Evolutionary conservation across 176 grass and related monocot genomes (phyloP).

Genomic region (Aegilops tauschii): DNA sequence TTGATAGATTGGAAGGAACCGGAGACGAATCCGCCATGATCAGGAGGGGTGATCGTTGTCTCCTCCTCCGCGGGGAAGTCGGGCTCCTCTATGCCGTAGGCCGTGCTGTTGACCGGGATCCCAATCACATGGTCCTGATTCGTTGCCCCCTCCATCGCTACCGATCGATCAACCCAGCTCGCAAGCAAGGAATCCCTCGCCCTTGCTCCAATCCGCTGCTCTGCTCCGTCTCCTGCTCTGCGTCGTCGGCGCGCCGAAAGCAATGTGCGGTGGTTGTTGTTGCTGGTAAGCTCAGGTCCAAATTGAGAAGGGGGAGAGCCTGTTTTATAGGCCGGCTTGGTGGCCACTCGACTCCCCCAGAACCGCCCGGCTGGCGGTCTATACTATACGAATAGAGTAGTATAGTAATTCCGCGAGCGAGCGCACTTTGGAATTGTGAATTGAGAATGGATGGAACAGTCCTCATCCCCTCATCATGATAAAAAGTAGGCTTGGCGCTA

Average conservation of each 20-base stretch:
- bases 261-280: slow-evolving; percentile 35
- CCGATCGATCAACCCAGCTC: background rate
- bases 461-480: slow-evolving; percentile 58
- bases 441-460: slow-evolving; percentile 26
- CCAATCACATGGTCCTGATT: slow-evolving; percentile 63
- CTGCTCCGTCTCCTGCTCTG: no score
- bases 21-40: slow-evolving; percentile 4
- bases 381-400: background rate
- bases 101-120: slow-evolving; percentile 58
- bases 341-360: background rate
- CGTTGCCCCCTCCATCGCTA: slow-evolving; percentile 28
- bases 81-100: slow-evolving; percentile 60
- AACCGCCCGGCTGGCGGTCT: slow-evolving; percentile 25
- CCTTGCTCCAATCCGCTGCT: no score
- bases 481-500: slow-evolving; percentile 26
- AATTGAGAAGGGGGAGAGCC: slow-evolving; percentile 10
- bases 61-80: slow-evolving; percentile 35
- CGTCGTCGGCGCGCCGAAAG: no score
- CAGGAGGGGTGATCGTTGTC: slow-evolving; percentile 9
- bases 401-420: no score
- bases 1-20: slow-evolving; percentile 15
- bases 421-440: slow-evolving; percentile 32
- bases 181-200: background rate
- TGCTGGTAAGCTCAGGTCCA: slow-evolving; percentile 37
- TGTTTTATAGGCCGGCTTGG: slow-evolving; percentile 49